These are phyloP conservation scores for Aspergillus hiratsukae DNA, from an alignment of 2,329 filamentous ascomycete species.

Conservation along the genomic window DNA sequence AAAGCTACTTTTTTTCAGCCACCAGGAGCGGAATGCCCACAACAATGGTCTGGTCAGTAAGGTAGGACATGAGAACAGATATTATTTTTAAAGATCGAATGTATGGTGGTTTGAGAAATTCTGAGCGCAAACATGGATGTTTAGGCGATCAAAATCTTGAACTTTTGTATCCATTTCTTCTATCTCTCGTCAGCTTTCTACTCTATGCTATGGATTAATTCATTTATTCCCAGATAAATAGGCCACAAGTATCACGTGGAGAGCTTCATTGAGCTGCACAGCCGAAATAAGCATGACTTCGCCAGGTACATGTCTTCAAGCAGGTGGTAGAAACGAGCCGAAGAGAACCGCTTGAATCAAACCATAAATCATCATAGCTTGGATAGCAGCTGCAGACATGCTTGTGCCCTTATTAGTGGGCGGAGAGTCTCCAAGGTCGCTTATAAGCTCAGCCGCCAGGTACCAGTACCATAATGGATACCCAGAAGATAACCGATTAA, in stretches of 20 bases:
- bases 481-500: slow-evolving; percentile 80
- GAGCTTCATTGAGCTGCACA: not conserved
- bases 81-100: too few relatives aligned
- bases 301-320: slow-evolving; percentile 43
- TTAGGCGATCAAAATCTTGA: not conserved
- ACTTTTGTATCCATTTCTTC: not conserved
- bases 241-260: not conserved
- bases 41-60: not conserved
- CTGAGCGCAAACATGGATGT: not conserved
- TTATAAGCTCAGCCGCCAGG: slow-evolving; percentile 50
- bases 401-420: slow-evolving; percentile 12
- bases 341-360: slow-evolving; percentile 78
- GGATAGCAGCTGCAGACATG: slow-evolving; percentile 42
- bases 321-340: slow-evolving; percentile 86
- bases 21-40: not conserved
- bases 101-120: not conserved
- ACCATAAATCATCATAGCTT: slow-evolving; percentile 76
- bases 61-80: not conserved
- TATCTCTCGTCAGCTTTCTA: not conserved
- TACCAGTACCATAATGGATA: slow-evolving; percentile 89
- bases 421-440: slow-evolving; percentile 12
- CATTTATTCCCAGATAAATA: not conserved
- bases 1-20: slow-evolving; percentile 1
- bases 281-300: not conserved
- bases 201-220: not conserved